Percentiles rank a stretch among this genome's conserved stretches.
Conservation (phyloP, 805 yeast genomes). For the Kuraishia borneana region DNA sequence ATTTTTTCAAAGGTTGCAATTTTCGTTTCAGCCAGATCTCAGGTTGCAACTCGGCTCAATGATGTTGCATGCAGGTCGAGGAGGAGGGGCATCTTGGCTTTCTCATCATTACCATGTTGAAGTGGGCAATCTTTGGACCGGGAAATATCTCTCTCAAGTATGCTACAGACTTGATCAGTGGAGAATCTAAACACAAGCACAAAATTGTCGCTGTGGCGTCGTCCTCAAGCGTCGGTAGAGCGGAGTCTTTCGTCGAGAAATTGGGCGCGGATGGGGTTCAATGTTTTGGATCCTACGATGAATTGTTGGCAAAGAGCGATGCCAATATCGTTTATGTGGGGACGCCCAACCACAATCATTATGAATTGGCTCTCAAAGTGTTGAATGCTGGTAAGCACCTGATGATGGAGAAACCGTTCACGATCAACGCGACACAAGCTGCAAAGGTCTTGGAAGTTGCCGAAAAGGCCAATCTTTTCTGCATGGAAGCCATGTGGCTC, state of each 20-base stretch:
- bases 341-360: conserved; percentile 40
- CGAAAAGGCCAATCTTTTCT: conserved; percentile 25
- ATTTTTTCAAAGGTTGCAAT: too few relatives aligned
- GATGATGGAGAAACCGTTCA: conserved; percentile 43
- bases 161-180: conserved; percentile 19
- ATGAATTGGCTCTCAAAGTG: conserved; percentile 28
- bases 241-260: conserved; percentile 6
- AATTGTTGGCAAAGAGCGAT: conserved; percentile 25
- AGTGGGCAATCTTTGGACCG: conserved; percentile 41
- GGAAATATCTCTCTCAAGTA: conserved; percentile 33
- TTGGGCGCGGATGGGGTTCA: conserved; percentile 3
- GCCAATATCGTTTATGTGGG: conserved; percentile 41
- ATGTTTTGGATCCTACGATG: conserved; percentile 23
- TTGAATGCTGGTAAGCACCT: conserved; percentile 35
- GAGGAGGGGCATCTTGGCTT: too few relatives aligned
- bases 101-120: too few relatives aligned
- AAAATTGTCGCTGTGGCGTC: conserved; percentile 25
- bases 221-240: conserved; percentile 21
- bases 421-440: conserved; percentile 34
- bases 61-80: too few relatives aligned
- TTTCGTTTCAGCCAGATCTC: too few relatives aligned
- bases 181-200: conserved; percentile 16
- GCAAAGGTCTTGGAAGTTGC: conserved; percentile 31
- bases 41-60: too few relatives aligned
- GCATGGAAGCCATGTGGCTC: conserved; percentile 54